These are phyloP conservation scores for Plasmopara viticola DNA, from an alignment of 352 stramenopile species.

Conservation along the genomic window DNA sequence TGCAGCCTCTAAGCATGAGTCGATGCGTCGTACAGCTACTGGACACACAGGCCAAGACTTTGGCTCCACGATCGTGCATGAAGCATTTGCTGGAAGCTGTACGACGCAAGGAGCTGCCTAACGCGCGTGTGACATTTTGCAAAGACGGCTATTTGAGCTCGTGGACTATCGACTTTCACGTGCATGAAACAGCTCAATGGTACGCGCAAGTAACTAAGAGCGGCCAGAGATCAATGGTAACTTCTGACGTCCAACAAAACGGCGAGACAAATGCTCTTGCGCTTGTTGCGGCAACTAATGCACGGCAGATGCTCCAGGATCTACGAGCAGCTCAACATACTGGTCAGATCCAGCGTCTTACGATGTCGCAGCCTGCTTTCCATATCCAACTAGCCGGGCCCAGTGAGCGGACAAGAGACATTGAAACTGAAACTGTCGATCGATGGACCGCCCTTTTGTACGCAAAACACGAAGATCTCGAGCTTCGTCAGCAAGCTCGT, in stretches of 20 bases:
- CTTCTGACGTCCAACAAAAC: constrained; percentile 13
- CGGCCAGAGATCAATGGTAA: constrained; percentile 1
- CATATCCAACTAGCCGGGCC: constrained; percentile 38
- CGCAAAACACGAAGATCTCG: constrained; percentile 46
- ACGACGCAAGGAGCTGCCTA: constrained; percentile 15
- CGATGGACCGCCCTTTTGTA: constrained; percentile 47
- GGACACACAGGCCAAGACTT: constrained; percentile 40
- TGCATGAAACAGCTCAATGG: constrained; percentile 45
- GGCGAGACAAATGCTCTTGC: constrained; percentile 13
- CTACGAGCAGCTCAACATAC: constrained; percentile 43
- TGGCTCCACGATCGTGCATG: constrained; percentile 25
- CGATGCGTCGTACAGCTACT: constrained; percentile 47
- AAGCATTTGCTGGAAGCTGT: constrained; percentile 34
- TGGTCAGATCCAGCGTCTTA: constrained; percentile 53
- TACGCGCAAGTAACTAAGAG: constrained; percentile 12
- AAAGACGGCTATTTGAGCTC: constrained; percentile 63
- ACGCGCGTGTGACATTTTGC: constrained; percentile 24
- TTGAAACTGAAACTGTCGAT: constrained; percentile 13
- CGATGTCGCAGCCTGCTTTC: constrained; percentile 45
- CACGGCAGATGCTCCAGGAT: constrained; percentile 46
- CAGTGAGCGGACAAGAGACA: constrained; percentile 3
- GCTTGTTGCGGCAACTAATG: constrained; percentile 24
- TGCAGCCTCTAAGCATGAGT: constrained; percentile 47
- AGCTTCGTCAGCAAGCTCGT: constrained; percentile 49
- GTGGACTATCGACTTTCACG: constrained; percentile 46